These are phyloP conservation scores for Dothideomycetes sp. DNA, from an alignment of 2,329 filamentous ascomycete genomes.

Conservation along the genomic window DNA sequence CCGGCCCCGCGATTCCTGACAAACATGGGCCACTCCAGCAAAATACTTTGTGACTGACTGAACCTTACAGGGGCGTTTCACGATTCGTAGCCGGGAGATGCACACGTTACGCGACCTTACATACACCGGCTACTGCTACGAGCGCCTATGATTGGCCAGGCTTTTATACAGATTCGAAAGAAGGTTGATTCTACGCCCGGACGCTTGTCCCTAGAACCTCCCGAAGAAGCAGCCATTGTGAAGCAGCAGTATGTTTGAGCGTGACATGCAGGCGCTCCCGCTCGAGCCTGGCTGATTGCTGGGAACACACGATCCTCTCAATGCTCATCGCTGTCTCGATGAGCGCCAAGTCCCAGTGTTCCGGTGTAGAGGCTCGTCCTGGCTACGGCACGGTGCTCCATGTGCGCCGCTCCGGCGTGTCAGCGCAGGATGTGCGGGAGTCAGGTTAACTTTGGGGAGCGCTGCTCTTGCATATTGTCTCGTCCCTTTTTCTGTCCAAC, in stretches of 20 bases:
- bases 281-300: no score
- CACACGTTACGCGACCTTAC: conserved; percentile 1
- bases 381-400: conserved; percentile 2
- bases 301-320: not conserved
- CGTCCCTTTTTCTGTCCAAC: not conserved
- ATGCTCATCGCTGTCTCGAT: not conserved
- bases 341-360: not conserved
- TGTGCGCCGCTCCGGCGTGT: conserved; percentile 3
- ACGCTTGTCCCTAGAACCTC: no score
- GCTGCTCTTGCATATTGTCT: not conserved
- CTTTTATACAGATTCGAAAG: no score
- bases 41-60: conserved; percentile 4
- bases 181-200: no score
- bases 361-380: not conserved
- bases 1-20: conserved; percentile 8
- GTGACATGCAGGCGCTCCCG: no score
- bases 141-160: conserved; percentile 1
- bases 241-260: no score
- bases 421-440: conserved; percentile 1
- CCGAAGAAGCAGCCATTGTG: no score
- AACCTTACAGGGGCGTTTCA: conserved; percentile 8
- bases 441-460: not conserved
- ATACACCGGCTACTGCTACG: not conserved
- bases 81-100: conserved; percentile 2
- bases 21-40: conserved; percentile 3